Percentiles rank a stretch among this genome's conserved stretches.
Evolutionary conservation across 768 basidiomycete genomes (phyloP).

Genomic region (Clavaria fumosa): DNA sequence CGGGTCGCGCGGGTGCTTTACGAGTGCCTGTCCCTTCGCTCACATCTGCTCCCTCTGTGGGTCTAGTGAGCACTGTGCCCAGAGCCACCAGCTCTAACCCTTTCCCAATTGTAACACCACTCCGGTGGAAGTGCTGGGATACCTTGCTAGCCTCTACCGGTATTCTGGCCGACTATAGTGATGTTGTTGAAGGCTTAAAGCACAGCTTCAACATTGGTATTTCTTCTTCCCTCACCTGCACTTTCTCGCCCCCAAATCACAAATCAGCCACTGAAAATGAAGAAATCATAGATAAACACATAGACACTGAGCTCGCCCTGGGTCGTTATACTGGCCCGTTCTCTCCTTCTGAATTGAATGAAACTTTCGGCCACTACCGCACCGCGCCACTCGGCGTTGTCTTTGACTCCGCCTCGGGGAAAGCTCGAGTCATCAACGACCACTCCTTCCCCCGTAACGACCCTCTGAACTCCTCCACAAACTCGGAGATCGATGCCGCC

Average conservation of each 20-base stretch:
- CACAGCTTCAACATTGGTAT: slow-evolving; percentile 10
- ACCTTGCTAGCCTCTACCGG: slow-evolving; percentile 1
- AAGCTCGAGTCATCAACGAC: slow-evolving; percentile 11
- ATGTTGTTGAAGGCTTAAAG: slow-evolving; percentile 11
- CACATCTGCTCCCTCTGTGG: slow-evolving; percentile 11
- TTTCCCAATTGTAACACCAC: slow-evolving; percentile 12
- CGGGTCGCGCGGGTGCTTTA: background rate
- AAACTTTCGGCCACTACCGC: slow-evolving; percentile 8
- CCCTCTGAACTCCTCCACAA: slow-evolving; percentile 10
- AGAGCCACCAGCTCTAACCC: slow-evolving; percentile 4
- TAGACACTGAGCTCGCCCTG: slow-evolving; percentile 8
- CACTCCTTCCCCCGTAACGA: slow-evolving; percentile 7
- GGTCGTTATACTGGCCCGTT: slow-evolving; percentile 11
- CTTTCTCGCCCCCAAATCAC: slow-evolving; percentile 2
- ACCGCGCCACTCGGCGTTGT: slow-evolving; percentile 12
- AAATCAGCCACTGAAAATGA: slow-evolving; percentile 3
- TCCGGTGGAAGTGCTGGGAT: slow-evolving; percentile 9
- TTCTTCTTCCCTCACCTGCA: background rate
- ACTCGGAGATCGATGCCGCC: slow-evolving; percentile 1
- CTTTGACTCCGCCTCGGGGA: slow-evolving; percentile 7
- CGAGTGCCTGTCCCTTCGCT: slow-evolving; percentile 1
- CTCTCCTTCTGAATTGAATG: slow-evolving; percentile 5
- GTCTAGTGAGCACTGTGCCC: slow-evolving; percentile 4
- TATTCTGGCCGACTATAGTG: slow-evolving; percentile 6
- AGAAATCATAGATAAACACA: slow-evolving; percentile 6